Evolutionary conservation across 2,329 filamentous ascomycete species (phyloP).

Genomic region (Botrytis porri): DNA sequence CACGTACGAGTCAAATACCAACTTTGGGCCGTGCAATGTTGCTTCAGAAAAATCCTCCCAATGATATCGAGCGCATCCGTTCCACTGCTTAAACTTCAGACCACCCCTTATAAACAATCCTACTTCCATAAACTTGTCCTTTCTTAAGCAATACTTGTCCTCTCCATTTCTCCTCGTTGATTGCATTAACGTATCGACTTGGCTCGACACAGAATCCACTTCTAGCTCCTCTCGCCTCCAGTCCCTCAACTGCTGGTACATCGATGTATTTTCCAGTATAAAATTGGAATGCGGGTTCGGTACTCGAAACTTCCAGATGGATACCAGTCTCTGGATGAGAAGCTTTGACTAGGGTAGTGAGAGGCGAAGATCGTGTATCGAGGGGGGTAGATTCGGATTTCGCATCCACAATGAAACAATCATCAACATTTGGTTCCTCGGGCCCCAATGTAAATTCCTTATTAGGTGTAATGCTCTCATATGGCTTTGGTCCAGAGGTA

Average conservation of each 20-base stretch:
- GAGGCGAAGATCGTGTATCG: slow-evolving; percentile 52
- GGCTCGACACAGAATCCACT: slow-evolving; percentile 91
- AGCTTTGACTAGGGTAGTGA: slow-evolving; percentile 68
- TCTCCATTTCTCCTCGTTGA: slow-evolving; percentile 78
- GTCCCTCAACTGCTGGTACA: slow-evolving; percentile 62
- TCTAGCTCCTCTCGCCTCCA: slow-evolving; percentile 62
- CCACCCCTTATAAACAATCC: slow-evolving; percentile 85
- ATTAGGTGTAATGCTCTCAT: slow-evolving; percentile 60
- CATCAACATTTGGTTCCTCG: slow-evolving; percentile 69
- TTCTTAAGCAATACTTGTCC: slow-evolving; percentile 76
- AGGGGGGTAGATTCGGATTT: slow-evolving; percentile 43
- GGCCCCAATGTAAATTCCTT: slow-evolving; percentile 70
- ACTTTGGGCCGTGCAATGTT: slow-evolving; percentile 2
- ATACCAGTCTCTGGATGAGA: slow-evolving; percentile 71
- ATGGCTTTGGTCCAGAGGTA: slow-evolving; percentile 59
- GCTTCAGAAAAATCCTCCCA: slow-evolving; percentile 5
- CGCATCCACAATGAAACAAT: slow-evolving; percentile 74
- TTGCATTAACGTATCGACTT: slow-evolving; percentile 83
- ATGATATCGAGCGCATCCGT: neutral
- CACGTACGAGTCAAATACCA: neutral
- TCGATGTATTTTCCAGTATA: slow-evolving; percentile 87
- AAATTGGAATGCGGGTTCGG: slow-evolving; percentile 95
- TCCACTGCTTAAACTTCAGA: slow-evolving; percentile 56
- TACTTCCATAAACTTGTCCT: slow-evolving; percentile 77
- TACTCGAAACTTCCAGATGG: slow-evolving; percentile 83